Evolutionary conservation across 2,329 filamentous ascomycete species (phyloP).

Genomic region (Spiromastix sp.): DNA sequence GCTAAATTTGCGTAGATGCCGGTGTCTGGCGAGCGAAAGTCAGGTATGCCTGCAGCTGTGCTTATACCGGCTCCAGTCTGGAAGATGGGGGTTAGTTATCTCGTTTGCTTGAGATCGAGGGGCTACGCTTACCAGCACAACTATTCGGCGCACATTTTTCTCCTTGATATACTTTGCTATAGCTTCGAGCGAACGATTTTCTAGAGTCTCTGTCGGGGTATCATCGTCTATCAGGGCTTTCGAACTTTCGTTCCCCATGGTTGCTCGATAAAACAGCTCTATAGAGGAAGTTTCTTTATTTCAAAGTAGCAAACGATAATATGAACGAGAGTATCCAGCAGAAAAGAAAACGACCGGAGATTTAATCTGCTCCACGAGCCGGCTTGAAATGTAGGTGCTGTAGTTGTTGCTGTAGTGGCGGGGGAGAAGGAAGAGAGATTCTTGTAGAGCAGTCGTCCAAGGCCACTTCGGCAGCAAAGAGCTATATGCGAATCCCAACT

Average conservation of each 20-base stretch:
- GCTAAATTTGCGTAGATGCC: slow-evolving; percentile 90
- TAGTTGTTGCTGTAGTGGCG: no score
- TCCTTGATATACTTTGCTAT: slow-evolving; percentile 72
- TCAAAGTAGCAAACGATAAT: no score
- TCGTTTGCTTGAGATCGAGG: background rate
- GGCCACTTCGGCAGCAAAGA: no score
- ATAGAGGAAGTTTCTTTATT: no score
- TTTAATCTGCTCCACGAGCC: no score
- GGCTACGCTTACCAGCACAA: slow-evolving; percentile 58
- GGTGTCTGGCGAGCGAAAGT: slow-evolving; percentile 87
- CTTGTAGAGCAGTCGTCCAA: no score
- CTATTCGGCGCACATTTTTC: slow-evolving; percentile 58
- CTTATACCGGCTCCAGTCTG: slow-evolving; percentile 77
- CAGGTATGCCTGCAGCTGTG: slow-evolving; percentile 59
- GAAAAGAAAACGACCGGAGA: no score
- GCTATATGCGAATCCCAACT: no score
- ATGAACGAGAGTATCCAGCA: no score
- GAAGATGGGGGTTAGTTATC: slow-evolving; percentile 2
- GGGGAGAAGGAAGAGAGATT: no score
- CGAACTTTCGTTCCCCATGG: slow-evolving; percentile 88
- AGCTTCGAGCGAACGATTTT: slow-evolving; percentile 57
- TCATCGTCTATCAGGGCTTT: slow-evolving; percentile 54
- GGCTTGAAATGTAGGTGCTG: no score
- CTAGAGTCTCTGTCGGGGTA: slow-evolving; percentile 54
- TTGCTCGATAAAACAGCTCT: no score